Evolutionary conservation across 768 basidiomycete species (phyloP).

Genomic region (Hericium alpestre): DNA sequence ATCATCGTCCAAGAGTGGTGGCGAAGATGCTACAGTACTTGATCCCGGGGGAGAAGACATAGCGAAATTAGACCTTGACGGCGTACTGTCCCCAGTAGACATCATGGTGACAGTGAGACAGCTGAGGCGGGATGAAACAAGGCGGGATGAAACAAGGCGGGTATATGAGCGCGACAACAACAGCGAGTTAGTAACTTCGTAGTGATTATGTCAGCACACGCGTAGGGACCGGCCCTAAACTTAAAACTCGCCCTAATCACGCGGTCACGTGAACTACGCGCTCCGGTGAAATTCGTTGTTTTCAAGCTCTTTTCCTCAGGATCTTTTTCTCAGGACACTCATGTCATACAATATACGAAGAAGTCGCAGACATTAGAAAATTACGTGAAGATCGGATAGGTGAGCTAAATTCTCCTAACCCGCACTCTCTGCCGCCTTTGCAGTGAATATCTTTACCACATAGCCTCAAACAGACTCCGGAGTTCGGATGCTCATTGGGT

Average conservation of each 20-base stretch:
- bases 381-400: no score
- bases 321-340: no score
- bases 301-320: background rate
- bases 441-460: no score
- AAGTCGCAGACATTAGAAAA: no score
- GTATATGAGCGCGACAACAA: background rate
- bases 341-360: no score
- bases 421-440: no score
- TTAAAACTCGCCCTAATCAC: background rate
- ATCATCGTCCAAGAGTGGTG: background rate
- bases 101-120: background rate
- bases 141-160: background rate
- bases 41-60: background rate
- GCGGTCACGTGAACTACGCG: background rate
- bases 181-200: no score
- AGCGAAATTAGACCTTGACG: background rate
- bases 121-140: background rate
- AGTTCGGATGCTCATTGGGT: no score
- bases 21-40: background rate
- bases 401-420: no score
- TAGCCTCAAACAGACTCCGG: no score
- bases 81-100: background rate
- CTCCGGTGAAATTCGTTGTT: background rate
- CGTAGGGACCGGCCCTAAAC: slow-evolving; percentile 13
- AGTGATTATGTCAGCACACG: slow-evolving; percentile 1